These are phyloP conservation scores for Phyllosticta citrichinensis DNA, from an alignment of 2,329 filamentous ascomycete species.

Conservation along the genomic window DNA sequence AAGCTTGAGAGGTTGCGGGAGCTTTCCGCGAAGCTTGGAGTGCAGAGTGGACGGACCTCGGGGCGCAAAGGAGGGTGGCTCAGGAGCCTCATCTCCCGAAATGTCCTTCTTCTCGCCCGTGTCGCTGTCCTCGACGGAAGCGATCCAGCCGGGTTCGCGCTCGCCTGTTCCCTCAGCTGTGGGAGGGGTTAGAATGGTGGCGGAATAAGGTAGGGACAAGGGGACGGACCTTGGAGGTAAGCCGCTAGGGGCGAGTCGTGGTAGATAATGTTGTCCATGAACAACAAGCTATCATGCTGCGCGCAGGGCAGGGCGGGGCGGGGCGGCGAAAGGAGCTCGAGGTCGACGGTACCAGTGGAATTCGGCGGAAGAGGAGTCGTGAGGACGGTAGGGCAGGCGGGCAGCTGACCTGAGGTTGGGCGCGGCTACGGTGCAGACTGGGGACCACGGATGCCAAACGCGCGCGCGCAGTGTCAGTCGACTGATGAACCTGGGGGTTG, in stretches of 20 bases:
- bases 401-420: not conserved
- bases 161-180: conserved; percentile 25
- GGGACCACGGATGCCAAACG: not conserved
- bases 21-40: conserved; percentile 37
- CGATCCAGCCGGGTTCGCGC: conserved; percentile 4
- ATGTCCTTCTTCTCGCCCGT: not conserved
- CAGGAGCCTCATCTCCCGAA: not conserved
- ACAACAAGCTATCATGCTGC: conserved; percentile 14
- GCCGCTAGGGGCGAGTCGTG: conserved; percentile 80
- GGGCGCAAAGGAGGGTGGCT: conserved; percentile 37
- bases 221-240: conserved; percentile 69
- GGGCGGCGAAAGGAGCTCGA: not conserved
- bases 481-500: not conserved
- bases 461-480: not conserved
- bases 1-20: conserved; percentile 38
- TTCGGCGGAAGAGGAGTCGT: not conserved
- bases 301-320: not conserved
- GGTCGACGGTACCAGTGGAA: not conserved
- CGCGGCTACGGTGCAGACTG: not conserved
- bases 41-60: conserved; percentile 40
- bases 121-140: conserved; percentile 2
- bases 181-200: conserved; percentile 15
- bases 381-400: not conserved
- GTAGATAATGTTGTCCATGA: conserved; percentile 81
- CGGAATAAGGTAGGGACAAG: not conserved